These are phyloP conservation scores for Lumnitzera littorea DNA, from an alignment of 345 rosid genomes.

Conservation along the genomic window DNA sequence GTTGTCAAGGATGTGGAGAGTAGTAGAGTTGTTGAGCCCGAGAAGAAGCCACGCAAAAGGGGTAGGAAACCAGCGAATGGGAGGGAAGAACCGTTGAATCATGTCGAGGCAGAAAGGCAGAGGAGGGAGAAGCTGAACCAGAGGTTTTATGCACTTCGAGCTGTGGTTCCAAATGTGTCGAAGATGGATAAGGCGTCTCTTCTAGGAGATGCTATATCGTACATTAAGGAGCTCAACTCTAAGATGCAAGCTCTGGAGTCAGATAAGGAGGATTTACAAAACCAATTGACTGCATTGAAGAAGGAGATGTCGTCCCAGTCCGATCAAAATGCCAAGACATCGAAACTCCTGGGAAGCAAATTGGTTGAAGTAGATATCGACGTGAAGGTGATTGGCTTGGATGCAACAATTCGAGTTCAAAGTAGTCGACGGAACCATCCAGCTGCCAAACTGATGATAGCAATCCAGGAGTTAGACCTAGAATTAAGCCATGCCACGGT, in stretches of 20 bases:
- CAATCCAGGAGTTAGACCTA: slow-evolving; percentile 30
- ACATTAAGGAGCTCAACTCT: slow-evolving; percentile 62
- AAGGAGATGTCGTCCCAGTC: slow-evolving; percentile 28
- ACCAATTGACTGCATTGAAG: slow-evolving; percentile 43
- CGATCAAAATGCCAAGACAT: slow-evolving; percentile 30
- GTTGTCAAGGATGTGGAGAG: slow-evolving; percentile 59
- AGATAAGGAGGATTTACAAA: slow-evolving; percentile 58
- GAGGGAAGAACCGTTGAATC: slow-evolving; percentile 87
- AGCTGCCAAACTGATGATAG: slow-evolving; percentile 36
- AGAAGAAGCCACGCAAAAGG: slow-evolving; percentile 68
- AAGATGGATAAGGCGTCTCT: slow-evolving; percentile 97
- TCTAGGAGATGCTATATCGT: slow-evolving; percentile 73
- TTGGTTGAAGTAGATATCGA: slow-evolving; percentile 25
- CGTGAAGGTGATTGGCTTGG: slow-evolving; percentile 35
- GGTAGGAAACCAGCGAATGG: slow-evolving; percentile 95
- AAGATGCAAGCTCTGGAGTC: slow-evolving; percentile 45
- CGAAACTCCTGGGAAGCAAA: slow-evolving; percentile 15
- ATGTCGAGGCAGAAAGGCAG: slow-evolving; percentile 93
- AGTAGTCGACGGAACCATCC: slow-evolving; percentile 33
- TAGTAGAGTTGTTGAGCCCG: slow-evolving; percentile 58
- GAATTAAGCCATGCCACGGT: slow-evolving; percentile 38
- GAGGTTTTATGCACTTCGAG: slow-evolving; percentile 70
- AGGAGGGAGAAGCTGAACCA: slow-evolving; percentile 92
- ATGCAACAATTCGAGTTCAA: slow-evolving; percentile 32
- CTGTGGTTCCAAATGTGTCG: slow-evolving; percentile 83